phyloP scores from a whole-genome alignment of 352 stramenopile genomes.

The Phytophthora sp. region DNA sequence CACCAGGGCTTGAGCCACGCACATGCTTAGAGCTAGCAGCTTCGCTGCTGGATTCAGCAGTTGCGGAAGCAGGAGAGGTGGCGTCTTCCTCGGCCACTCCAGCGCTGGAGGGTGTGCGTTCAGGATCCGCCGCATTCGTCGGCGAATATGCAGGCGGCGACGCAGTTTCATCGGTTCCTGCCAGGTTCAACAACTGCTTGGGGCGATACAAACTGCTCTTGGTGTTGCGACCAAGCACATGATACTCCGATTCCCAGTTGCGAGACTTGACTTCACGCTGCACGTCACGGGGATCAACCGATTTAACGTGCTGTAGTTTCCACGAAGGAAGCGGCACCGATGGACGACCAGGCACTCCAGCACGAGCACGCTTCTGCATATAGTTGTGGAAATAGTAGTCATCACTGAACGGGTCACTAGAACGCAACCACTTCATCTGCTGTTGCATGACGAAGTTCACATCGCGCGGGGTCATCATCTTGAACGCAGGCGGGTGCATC shows the following conservation, averaged over 20 bases:
- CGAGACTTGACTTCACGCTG: conserved; percentile 72
- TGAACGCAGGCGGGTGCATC: conserved; percentile 61
- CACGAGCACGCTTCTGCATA: conserved; percentile 73
- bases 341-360: conserved; percentile 31
- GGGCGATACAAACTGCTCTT: conserved; percentile 83
- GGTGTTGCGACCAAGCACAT: conserved; percentile 79
- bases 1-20: conserved; percentile 30
- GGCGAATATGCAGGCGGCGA: conserved; percentile 12
- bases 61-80: conserved; percentile 5
- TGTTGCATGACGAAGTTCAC: conserved; percentile 88
- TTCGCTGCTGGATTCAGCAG: conserved; percentile 38
- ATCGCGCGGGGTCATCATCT: conserved; percentile 88
- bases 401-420: conserved; percentile 88
- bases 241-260: conserved; percentile 74
- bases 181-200: conserved; percentile 69
- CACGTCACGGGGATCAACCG: conserved; percentile 61
- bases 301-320: conserved; percentile 88
- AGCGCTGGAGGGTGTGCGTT: conserved; percentile 23
- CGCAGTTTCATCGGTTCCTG: conserved; percentile 11
- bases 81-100: conserved; percentile 9
- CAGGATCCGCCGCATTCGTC: conserved; percentile 22
- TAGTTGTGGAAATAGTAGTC: conserved; percentile 91
- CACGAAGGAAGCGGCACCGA: conserved; percentile 73
- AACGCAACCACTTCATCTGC: conserved; percentile 86
- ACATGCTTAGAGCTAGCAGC: conserved; percentile 22